Conservation (phyloP, 805 yeast species). For the Suhomyces sp. region DNA sequence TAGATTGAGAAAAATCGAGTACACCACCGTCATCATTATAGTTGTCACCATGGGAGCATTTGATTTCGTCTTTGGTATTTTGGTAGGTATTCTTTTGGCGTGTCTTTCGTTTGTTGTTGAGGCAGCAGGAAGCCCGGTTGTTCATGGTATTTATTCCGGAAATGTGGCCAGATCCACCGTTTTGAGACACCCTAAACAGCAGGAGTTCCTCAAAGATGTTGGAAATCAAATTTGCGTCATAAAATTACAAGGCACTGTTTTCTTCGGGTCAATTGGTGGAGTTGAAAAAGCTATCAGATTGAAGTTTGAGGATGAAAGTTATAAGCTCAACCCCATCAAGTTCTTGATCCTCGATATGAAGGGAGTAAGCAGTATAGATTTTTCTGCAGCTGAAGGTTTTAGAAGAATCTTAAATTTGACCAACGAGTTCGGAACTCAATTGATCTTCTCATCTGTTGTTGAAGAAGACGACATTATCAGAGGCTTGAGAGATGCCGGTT, state of each 20-base stretch:
- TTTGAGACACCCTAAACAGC: constrained; percentile 84
- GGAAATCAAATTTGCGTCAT: constrained; percentile 89
- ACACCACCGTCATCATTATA: constrained; percentile 76
- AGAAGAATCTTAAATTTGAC: constrained; percentile 79
- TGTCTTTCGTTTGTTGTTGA: constrained; percentile 94
- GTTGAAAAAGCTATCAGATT: constrained; percentile 73
- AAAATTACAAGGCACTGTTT: constrained; percentile 82
- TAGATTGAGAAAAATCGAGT: constrained; percentile 71
- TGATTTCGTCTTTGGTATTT: constrained; percentile 91
- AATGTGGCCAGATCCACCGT: constrained; percentile 89
- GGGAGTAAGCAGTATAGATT: constrained; percentile 78
- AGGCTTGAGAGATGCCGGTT: constrained; percentile 79
- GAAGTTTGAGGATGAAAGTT: constrained; percentile 55
- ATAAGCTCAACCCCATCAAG: constrained; percentile 60
- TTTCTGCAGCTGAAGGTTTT: constrained; percentile 94
- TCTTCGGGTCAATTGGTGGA: constrained; percentile 94
- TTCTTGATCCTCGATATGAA: constrained; percentile 83
- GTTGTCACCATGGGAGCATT: constrained; percentile 94
- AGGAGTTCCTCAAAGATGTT: constrained; percentile 75
- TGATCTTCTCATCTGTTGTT: constrained; percentile 75
- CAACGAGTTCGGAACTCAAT: constrained; percentile 61
- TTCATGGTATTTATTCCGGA: constrained; percentile 81
- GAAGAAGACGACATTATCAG: constrained; percentile 63
- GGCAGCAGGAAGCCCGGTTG: constrained; percentile 79
- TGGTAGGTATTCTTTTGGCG: constrained; percentile 87